Base-by-base conservation (phyloP, 2,329 filamentous ascomycete species). In the Plenodomus lindquistii region DNA sequence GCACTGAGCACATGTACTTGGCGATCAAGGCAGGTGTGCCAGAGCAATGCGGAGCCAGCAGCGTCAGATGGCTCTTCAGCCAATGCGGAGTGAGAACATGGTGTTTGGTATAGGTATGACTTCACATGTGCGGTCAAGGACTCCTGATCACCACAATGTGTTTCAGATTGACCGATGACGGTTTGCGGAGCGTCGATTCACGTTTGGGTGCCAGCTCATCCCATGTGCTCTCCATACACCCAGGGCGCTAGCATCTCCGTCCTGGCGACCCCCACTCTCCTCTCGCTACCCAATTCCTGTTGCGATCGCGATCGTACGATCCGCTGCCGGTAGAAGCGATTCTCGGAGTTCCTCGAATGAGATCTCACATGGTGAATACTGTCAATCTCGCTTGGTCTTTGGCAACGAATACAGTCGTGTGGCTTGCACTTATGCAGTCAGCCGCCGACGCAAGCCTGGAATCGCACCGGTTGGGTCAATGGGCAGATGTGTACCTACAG, bases 381-480 rank as follows among this genome's bases (percentile, higher is more conserved):
- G 27, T 35, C 20, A 21, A 18, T 36, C 20, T 46, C 39, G 48
- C 40, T 45, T 49, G 18, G 11, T 22, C n/a, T 37, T 15, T 24
- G 18, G 31, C 40, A 37, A 40, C 35, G 46, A 54, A 50, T 37
- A 50, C 21, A 16, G 43, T 15, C 35, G 29, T 42, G 46, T 20
- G 29, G 24, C 37, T 16, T 18, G 19, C 24, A 18, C 34, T 40
- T 22, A 47, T 50, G 43, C 43, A 35, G 40, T 40, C 37, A 51
- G 58, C 53, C 60, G 50, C 50, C 50, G 49, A 61, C 50, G 60
- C 52, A 37, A 38, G 44, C 40, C 54, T 61, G 66, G 66, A 69
- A 66, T 48, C 50, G 58, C 62, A 52, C 66, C 63, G 63, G 63
- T 67, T 66, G 65, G 63, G 54, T 46, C 38, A 50, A 18, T 22